These are phyloP conservation scores for Lizonia empirigonia DNA, from an alignment of 2,329 filamentous ascomycete species.

Conservation along the genomic window DNA sequence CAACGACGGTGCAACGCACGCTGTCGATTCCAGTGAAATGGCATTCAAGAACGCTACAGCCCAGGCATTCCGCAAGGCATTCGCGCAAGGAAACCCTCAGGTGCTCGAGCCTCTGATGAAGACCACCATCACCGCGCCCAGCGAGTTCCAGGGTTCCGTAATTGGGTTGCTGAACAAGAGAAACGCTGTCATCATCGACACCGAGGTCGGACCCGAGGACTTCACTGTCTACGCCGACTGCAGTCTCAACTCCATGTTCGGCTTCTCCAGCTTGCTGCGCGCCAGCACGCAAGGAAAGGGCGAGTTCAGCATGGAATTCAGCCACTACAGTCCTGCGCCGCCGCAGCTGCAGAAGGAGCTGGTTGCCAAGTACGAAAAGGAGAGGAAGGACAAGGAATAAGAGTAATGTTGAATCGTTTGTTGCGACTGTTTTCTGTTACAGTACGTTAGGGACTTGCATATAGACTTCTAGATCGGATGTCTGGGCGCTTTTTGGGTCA, in stretches of 20 bases:
- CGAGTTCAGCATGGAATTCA: slow-evolving; percentile 99
- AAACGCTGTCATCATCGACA: slow-evolving; percentile 92
- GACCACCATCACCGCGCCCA: slow-evolving; percentile 92
- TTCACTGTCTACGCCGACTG: slow-evolving; percentile 93
- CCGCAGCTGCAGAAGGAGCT: slow-evolving; percentile 85
- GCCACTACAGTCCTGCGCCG: slow-evolving; percentile 87
- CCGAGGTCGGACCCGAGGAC: slow-evolving; percentile 90
- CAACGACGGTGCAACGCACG: slow-evolving; percentile 95
- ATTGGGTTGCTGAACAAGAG: slow-evolving; percentile 96
- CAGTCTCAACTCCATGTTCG: slow-evolving; percentile 96
- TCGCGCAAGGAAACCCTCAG: slow-evolving; percentile 77
- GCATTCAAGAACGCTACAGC: slow-evolving; percentile 94
- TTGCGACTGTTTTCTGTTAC: slow-evolving; percentile 2
- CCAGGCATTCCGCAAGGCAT: slow-evolving; percentile 95
- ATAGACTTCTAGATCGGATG: slow-evolving; percentile 24
- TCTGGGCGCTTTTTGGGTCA: slow-evolving; percentile 21
- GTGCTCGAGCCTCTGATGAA: slow-evolving; percentile 98
- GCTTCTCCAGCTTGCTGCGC: slow-evolving; percentile 87
- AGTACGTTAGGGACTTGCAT: slow-evolving; percentile 25
- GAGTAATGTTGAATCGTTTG: slow-evolving; percentile 31
- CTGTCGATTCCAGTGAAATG: slow-evolving; percentile 96
- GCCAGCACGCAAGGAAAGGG: slow-evolving; percentile 97
- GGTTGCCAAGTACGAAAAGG: slow-evolving; percentile 70
- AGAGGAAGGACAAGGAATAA: slow-evolving; percentile 68
- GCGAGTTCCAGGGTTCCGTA: slow-evolving; percentile 96